Percentiles rank a stretch among this genome's conserved stretches.
phyloP scores from a whole-genome alignment of 176 grass and related monocot species.

The Aegilops longissima region DNA sequence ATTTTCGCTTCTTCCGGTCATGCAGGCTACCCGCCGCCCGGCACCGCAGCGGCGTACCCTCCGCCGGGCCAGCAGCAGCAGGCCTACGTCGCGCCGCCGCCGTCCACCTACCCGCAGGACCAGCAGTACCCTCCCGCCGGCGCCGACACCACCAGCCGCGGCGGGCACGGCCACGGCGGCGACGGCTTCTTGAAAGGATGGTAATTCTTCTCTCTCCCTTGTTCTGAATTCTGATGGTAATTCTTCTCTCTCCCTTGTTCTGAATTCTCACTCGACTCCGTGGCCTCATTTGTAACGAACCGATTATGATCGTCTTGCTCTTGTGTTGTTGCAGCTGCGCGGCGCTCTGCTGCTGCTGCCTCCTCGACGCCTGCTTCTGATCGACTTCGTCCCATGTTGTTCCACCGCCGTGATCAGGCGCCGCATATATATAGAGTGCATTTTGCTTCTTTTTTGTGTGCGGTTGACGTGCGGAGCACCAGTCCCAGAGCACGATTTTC shows the following conservation, averaged over 20 bases:
- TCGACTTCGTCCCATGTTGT: background rate
- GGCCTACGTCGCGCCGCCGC: slow-evolving; percentile 8
- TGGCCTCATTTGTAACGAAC: background rate
- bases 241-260: no score
- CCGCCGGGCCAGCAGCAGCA: slow-evolving; percentile 6
- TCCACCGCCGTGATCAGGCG: background rate
- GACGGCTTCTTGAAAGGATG: slow-evolving; percentile 21
- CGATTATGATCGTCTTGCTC: background rate
- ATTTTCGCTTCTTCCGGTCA: background rate
- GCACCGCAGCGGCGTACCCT: background rate
- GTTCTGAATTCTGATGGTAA: background rate
- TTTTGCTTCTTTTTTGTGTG: no score
- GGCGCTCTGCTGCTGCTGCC: slow-evolving; percentile 14
- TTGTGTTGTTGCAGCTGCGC: background rate
- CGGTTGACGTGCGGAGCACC: no score
- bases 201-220: background rate
- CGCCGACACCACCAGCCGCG: slow-evolving; percentile 7
- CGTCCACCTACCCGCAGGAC: slow-evolving; percentile 1
- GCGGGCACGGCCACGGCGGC: background rate
- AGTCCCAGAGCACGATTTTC: background rate
- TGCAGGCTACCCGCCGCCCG: background rate
- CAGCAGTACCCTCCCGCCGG: slow-evolving; percentile 10
- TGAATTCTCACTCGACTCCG: background rate
- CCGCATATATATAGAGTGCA: background rate
- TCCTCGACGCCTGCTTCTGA: slow-evolving; percentile 21